Base-by-base conservation (phyloP, 2,329 filamentous ascomycete genomes). In the Colletotrichum eleusines region DNA sequence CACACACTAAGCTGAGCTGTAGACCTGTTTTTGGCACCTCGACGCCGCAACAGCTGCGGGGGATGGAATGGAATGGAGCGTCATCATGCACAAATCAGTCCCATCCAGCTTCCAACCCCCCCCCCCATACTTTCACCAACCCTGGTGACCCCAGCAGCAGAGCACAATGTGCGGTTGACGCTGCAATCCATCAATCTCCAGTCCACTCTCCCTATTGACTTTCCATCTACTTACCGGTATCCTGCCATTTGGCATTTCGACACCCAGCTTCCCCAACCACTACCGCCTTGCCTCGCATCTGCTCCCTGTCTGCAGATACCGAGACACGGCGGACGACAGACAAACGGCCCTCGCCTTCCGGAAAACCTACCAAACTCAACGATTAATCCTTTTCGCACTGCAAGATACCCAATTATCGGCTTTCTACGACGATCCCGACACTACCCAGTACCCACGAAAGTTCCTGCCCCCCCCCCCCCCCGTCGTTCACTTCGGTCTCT, bases 31-130 rank as follows among this genome's bases (percentile, higher is more conserved):
- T 68, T 63, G 69, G 64, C 58, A 61, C 35, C 44, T 60, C n/a
- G 28, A 23, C 53, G 35, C 53, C 12, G 6, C 53, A 23, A 38
- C n/a, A 40, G 55, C 66, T 71, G 69, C 65, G 69, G 69, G 68
- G 69, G 51, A 71, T 6, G 7, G 53, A 46, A 71, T 6, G 7
- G 53, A 46, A 63, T 69, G 58, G 53, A 63, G 69, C 69, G 69
- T 71, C 69, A 71, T 71, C 69, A 71, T 71, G 69, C 65, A 71
- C 69, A 71, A 63, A 50, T 23, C 53, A 26, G 23, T 62, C 44
- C 58, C 51, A 42, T 53, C 44, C 62, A 67, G 57, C 51, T n/a
- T 31, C 42, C 38, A 55, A 54, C 4, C 31, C 26, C 58, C 53
- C 42, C 23, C 33, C 40, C 16, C 18, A 18, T 42, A 18, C 40